Percentiles rank a stretch among this genome's conserved stretches.
phyloP scores from a whole-genome alignment of 1,284 basidiomycete genomes.

The Ceratobasidium sp. region DNA sequence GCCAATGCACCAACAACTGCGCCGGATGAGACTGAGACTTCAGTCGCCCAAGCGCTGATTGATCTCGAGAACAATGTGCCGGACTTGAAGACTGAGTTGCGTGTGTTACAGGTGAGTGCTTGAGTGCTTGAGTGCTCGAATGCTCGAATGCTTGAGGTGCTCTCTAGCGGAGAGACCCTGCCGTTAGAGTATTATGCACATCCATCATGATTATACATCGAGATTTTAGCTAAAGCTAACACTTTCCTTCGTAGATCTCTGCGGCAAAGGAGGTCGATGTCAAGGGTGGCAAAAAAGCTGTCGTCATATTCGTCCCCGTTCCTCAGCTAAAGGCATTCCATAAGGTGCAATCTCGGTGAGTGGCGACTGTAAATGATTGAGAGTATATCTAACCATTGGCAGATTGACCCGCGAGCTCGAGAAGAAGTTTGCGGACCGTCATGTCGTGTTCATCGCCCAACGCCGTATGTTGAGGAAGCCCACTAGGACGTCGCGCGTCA shows the following conservation, averaged over 20 bases:
- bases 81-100: conserved; percentile 97
- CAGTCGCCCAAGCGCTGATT: conserved; percentile 94
- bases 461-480: conserved; percentile 99
- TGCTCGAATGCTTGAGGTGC: not conserved
- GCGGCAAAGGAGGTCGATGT: conserved; percentile 99
- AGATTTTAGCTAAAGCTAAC: not conserved
- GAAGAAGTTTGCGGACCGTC: conserved; percentile 99
- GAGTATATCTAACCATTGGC: conserved; percentile 35
- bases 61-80: conserved; percentile 99
- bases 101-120: conserved; percentile 76
- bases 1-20: conserved; percentile 93
- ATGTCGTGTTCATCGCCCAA: conserved; percentile 98
- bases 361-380: conserved; percentile 49
- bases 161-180: not conserved
- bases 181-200: not conserved
- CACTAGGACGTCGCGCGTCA: conserved; percentile 89
- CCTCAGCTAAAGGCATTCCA: conserved; percentile 99
- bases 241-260: conserved; percentile 70
- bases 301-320: conserved; percentile 98
- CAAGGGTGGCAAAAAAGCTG: conserved; percentile 99
- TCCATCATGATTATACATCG: not conserved
- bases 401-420: conserved; percentile 99
- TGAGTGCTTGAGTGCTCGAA: not conserved
- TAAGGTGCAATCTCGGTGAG: conserved; percentile 97
- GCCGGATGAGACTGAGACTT: conserved; percentile 93